Conservation (phyloP, 495 filamentous ascomycete species). For the Xylaria bambusicola region DNA sequence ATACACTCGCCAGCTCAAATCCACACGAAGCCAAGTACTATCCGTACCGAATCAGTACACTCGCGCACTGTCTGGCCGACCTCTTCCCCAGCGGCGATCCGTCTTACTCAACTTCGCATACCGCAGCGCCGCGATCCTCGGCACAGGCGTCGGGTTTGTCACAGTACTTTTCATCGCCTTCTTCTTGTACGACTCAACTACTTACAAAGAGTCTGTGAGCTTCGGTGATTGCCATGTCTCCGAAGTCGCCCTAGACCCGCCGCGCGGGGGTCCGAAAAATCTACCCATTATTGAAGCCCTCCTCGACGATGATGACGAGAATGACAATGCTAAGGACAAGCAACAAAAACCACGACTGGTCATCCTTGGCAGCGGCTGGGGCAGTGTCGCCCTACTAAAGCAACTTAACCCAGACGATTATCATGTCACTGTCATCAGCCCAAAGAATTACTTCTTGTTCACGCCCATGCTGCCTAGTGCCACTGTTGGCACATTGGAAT, state of each 20-base stretch:
- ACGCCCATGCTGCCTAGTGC: constrained; percentile 97
- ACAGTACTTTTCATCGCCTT: constrained; percentile 67
- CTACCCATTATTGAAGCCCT: constrained; percentile 84
- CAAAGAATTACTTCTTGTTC: constrained; percentile 95
- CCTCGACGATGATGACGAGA: constrained; percentile 87
- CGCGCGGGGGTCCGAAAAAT: constrained; percentile 91
- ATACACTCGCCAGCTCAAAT: background rate
- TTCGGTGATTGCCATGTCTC: constrained; percentile 78
- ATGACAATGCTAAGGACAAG: constrained; percentile 61
- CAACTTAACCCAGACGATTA: constrained; percentile 86
- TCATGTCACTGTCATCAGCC: constrained; percentile 91
- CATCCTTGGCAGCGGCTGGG: constrained; percentile 93
- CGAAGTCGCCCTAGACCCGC: constrained; percentile 76
- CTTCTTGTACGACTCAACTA: constrained; percentile 93
- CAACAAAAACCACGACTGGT: constrained; percentile 91
- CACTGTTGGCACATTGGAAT: constrained; percentile 91
- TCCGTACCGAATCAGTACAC: constrained; percentile 19
- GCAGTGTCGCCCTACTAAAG: constrained; percentile 88
- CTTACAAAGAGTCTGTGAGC: constrained; percentile 68
- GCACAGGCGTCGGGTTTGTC: constrained; percentile 48
- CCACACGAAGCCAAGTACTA: constrained; percentile 19
- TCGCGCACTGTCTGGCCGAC: constrained; percentile 49
- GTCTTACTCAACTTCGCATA: constrained; percentile 51
- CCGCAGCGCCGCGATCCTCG: constrained; percentile 52
- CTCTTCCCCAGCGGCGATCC: constrained; percentile 48